Evolutionary conservation across 2,329 filamentous ascomycete genomes (phyloP).

Genomic region (Teratosphaeria pseudoeucalypti): DNA sequence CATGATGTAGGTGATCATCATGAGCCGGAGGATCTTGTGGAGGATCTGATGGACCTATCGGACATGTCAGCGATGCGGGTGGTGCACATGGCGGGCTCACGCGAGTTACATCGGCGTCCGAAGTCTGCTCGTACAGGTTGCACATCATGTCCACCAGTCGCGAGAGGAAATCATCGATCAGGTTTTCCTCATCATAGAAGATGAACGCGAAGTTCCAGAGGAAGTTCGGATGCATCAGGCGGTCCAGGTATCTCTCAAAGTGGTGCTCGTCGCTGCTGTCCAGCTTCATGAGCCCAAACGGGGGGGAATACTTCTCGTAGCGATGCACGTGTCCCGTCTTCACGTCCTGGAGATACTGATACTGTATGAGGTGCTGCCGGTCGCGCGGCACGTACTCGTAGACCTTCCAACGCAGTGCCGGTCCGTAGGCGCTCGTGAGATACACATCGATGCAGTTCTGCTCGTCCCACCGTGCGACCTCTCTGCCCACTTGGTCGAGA

Average conservation of each 20-base stretch:
- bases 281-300: constrained; percentile 36
- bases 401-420: constrained; percentile 34
- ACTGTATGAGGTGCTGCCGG: constrained; percentile 29
- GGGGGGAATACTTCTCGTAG: constrained; percentile 32
- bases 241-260: constrained; percentile 36
- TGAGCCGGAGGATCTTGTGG: constrained; percentile 34
- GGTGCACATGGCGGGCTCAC: background rate
- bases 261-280: constrained; percentile 33
- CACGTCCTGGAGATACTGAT: constrained; percentile 33
- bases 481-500: constrained; percentile 29
- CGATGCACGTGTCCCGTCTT: constrained; percentile 17
- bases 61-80: background rate
- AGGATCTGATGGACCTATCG: constrained; percentile 29
- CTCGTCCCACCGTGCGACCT: constrained; percentile 24
- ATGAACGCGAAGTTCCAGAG: constrained; percentile 32
- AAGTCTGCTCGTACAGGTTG: constrained; percentile 17
- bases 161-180: constrained; percentile 32
- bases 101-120: constrained; percentile 29
- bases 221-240: constrained; percentile 30
- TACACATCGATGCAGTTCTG: constrained; percentile 31
- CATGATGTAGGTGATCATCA: constrained; percentile 41
- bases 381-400: constrained; percentile 37
- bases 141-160: constrained; percentile 33
- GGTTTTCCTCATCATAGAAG: constrained; percentile 36
- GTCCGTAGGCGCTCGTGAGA: constrained; percentile 34